Base-by-base conservation (phyloP, 495 filamentous ascomycete genomes). In the Friedmanniomyces simplex region DNA sequence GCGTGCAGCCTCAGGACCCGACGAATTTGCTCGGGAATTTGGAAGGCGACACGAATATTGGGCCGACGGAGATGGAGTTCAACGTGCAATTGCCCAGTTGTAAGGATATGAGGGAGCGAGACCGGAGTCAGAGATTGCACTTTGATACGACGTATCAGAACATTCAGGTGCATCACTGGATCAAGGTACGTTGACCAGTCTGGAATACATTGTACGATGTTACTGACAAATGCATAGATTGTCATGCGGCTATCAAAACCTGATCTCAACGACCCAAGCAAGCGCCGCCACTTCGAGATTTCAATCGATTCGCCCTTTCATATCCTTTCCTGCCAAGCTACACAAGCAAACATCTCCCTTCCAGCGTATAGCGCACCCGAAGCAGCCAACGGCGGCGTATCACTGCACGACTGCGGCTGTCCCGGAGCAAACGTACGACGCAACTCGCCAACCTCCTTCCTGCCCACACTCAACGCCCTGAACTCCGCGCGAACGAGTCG, bases 251-350 rank as follows among this genome's bases (percentile, higher is more conserved):
- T 98, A 36, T 96, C 90, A 21, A 91, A 89, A 63, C 73, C 85
- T 4, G 93, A 98, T 64, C 76, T 81, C 56, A 80, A 83, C 24
- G 87, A 98, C 63, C 82, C 93, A 0, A 74, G 75, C 5, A 93
- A 91, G 53, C 82, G 93, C 48, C 81, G 93, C 24, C 94, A 97
- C 68, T 98, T 97, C 58, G 93, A 98, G 68, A 98, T 98, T 61
- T 96, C 93, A 57, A 98, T 98, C 62, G 93, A 98, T 72, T 96
- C 89, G 14, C 93, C 93, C 10, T 94, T 97, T 68, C 91, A 95
- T 60, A 86, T 96, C 37, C 86, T 98, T 22, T 91, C 89, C 59
- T 98, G 93, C 72, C 89, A 83, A 49, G 93, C 94, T 10, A 93
- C 90, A 0, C 85, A 90, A 67, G 88, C 88, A 22, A 96, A 97